Base-by-base conservation (phyloP, 805 yeast genomes). In the Metschnikowia cubensis region DNA sequence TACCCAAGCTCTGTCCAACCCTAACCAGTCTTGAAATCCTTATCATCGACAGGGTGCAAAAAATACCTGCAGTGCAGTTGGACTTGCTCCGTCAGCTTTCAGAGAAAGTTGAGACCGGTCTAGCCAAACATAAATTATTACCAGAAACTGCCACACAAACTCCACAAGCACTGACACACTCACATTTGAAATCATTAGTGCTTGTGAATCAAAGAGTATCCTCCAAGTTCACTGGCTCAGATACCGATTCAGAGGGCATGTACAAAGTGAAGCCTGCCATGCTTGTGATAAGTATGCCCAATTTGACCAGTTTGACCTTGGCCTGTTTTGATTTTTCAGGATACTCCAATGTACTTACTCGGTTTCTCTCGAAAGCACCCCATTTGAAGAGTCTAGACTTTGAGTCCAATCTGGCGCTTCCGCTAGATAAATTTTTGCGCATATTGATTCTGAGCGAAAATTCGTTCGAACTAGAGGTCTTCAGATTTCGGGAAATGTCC, bases 371-470 rank as follows among this genome's bases (percentile, higher is more conserved):
- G 1, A 55, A 35, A 2, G 45, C 59, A 7, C 51, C 53, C 0
- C 40, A 53, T 11, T 49, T 70, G n/a, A 57, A 48, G 38, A 52
- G 47, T 6, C 20, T 73, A 2, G 59, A 62, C 25, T 49, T 73
- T 22, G 77, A 73, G 47, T 68, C 71, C 52, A 71, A 71, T 52
- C 51, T 50, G 7, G 60, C 60, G 25, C 59, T 72, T 21, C 48
- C 66, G 5, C 47, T 73, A 18, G 52, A 60, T 13, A 56, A 57
- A 29, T 63, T 71, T 36, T 48, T 71, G n/a, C 61, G 59, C 25
- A 52, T 69, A 20, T 48, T 71, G 10, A 55, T 59, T 29, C 67
- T 63, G 52, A 66, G 65, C 48, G 53, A 60, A n/a, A 68, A 72
- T 0, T 33, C 39, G 1, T 70, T 69, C 42, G 39, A 40, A 20